Percentiles rank a stretch among this genome's conserved stretches.
phyloP scores from a whole-genome alignment of 805 yeast genomes.

The Tetrapisispora pingtungensis region DNA sequence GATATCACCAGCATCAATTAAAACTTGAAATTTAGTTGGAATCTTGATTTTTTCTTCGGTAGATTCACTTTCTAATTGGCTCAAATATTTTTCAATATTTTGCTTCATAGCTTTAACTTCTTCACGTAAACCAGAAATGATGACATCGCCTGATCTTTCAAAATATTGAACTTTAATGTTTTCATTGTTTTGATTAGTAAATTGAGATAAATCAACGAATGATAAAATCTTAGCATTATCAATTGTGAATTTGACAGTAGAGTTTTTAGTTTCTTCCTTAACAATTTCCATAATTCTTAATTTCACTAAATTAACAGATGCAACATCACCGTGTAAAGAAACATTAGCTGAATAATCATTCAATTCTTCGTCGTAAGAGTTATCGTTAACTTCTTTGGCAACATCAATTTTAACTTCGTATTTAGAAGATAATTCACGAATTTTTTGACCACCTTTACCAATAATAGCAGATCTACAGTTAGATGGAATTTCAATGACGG shows the following conservation, averaged over 20 bases:
- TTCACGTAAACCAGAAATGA: slow-evolving; percentile 64
- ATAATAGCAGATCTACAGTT: slow-evolving; percentile 67
- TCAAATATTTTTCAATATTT: slow-evolving; percentile 37
- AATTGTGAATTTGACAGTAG: slow-evolving; percentile 42
- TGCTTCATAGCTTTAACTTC: slow-evolving; percentile 47
- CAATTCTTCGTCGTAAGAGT: slow-evolving; percentile 43
- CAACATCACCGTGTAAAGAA: slow-evolving; percentile 71
- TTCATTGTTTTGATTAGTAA: slow-evolving; percentile 9
- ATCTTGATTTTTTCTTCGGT: slow-evolving; percentile 48
- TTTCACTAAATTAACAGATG: slow-evolving; percentile 71
- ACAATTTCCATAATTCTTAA: slow-evolving; percentile 61
- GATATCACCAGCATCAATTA: slow-evolving; percentile 48
- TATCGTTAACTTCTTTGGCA: slow-evolving; percentile 26
- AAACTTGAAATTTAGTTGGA: slow-evolving; percentile 60
- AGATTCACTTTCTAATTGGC: slow-evolving; percentile 36
- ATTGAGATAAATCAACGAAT: slow-evolving; percentile 21
- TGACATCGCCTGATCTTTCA: slow-evolving; percentile 32
- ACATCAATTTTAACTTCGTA: slow-evolving; percentile 62
- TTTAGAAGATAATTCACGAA: slow-evolving; percentile 69
- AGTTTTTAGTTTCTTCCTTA: slow-evolving; percentile 56
- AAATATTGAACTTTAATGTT: slow-evolving; percentile 20
- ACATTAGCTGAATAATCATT: slow-evolving; percentile 53
- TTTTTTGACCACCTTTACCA: slow-evolving; percentile 76
- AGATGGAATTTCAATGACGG: slow-evolving; percentile 61
- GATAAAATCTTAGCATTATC: slow-evolving; percentile 28